Conservation (phyloP, 2,329 filamentous ascomycete genomes). For the Stagonosporopsis vannaccii region DNA sequence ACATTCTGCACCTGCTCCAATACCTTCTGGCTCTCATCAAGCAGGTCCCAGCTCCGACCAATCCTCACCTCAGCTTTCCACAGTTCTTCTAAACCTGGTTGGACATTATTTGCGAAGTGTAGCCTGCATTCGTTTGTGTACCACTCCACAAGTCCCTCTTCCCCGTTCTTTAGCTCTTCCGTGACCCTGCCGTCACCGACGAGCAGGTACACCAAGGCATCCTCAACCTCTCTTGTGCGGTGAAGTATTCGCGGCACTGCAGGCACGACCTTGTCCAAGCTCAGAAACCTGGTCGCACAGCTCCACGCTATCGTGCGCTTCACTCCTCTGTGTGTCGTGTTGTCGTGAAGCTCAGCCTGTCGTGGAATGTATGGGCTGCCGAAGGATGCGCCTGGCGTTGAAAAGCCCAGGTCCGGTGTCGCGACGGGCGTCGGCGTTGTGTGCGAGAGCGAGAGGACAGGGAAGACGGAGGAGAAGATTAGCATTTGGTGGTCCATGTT, state of each 20-base stretch:
- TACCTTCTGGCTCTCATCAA: slow-evolving; percentile 47
- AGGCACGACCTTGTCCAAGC: slow-evolving; percentile 39
- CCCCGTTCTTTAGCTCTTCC: slow-evolving; percentile 25
- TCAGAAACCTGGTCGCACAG: slow-evolving; percentile 54
- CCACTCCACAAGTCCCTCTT: slow-evolving; percentile 52
- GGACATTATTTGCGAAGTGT: slow-evolving; percentile 50
- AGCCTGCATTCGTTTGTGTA: slow-evolving; percentile 53
- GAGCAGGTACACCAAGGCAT: slow-evolving; percentile 47
- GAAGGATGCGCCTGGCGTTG: slow-evolving; percentile 50
- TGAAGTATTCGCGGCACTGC: slow-evolving; percentile 24
- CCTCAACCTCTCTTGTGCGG: slow-evolving; percentile 43
- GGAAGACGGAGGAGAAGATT: slow-evolving; percentile 57
- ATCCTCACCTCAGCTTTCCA: slow-evolving; percentile 42
- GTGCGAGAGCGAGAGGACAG: slow-evolving; percentile 49
- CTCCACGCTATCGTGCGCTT: slow-evolving; percentile 55
- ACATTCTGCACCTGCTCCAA: slow-evolving; percentile 47
- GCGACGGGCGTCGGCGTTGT: slow-evolving; percentile 54
- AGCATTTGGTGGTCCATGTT: slow-evolving; percentile 46
- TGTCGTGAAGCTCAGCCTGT: slow-evolving; percentile 45
- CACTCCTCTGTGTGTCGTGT: slow-evolving; percentile 43
- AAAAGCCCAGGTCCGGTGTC: slow-evolving; percentile 54
- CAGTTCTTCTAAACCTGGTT: slow-evolving; percentile 34
- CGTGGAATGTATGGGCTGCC: slow-evolving; percentile 44
- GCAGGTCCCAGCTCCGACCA: slow-evolving; percentile 38
- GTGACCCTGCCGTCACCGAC: slow-evolving; percentile 42